Percentiles rank a stretch among this genome's conserved stretches.
Evolutionary conservation across 78 protist genomes (phyloP).

Genomic region (Monocercomonoides exilis): DNA sequence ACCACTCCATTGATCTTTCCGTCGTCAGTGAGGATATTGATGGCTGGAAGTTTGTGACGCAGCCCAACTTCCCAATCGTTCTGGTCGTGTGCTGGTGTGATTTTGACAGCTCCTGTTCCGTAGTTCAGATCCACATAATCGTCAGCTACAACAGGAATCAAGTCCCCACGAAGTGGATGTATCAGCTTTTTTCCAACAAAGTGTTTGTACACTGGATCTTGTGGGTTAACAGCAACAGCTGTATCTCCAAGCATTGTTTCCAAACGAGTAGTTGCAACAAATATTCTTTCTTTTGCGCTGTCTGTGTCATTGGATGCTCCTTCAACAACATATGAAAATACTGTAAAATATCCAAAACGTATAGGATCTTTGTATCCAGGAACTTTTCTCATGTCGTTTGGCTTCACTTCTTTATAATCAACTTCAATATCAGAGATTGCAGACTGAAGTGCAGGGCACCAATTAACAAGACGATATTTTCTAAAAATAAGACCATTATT

Average conservation of each 20-base stretch:
- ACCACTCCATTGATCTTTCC: slow-evolving; percentile 57
- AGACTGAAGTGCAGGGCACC: slow-evolving; percentile 88
- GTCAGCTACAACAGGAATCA: slow-evolving; percentile 85
- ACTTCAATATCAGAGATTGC: slow-evolving; percentile 96
- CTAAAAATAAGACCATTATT: slow-evolving; percentile 69
- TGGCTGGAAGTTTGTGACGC: slow-evolving; percentile 66
- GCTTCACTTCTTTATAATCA: slow-evolving; percentile 61
- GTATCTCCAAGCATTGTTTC: slow-evolving; percentile 99
- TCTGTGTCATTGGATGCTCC: slow-evolving; percentile 7
- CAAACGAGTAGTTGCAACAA: slow-evolving; percentile 95
- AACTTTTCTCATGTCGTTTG: slow-evolving; percentile 42
- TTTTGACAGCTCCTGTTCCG: slow-evolving; percentile 96
- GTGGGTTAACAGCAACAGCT: slow-evolving; percentile 96
- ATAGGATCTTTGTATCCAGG: slow-evolving; percentile 52
- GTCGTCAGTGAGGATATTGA: slow-evolving; percentile 65
- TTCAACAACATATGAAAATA: neutral
- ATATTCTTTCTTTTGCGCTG: slow-evolving; percentile 44
- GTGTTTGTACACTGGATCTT: slow-evolving; percentile 66
- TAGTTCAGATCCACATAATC: slow-evolving; percentile 58
- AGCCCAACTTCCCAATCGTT: slow-evolving; percentile 88
- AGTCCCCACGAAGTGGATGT: slow-evolving; percentile 22
- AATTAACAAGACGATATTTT: slow-evolving; percentile 81
- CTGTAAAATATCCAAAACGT: neutral
- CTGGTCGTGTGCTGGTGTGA: slow-evolving; percentile 96
- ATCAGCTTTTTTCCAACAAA: neutral